Conservation (phyloP, 768 basidiomycete genomes). For the Leccinum uliginosum region DNA sequence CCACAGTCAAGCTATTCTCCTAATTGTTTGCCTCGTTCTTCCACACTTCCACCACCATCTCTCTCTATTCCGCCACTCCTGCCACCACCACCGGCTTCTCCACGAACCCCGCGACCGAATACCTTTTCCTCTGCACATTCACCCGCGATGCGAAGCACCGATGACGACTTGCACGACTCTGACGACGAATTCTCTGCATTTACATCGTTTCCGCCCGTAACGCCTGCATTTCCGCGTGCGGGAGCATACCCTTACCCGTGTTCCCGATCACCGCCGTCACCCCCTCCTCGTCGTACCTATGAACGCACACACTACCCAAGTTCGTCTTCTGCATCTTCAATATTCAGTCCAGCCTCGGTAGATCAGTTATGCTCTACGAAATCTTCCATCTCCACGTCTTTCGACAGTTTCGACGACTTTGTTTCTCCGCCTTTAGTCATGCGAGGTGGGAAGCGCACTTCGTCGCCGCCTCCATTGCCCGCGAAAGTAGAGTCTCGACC, state of each 20-base stretch:
- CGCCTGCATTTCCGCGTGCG: conserved; percentile 4
- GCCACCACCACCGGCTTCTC: conserved; percentile 28
- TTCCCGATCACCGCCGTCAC: conserved; percentile 25
- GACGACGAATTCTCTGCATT: conserved; percentile 54
- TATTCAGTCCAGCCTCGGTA: conserved; percentile 18
- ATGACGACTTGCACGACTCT: conserved; percentile 27
- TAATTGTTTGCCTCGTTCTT: conserved; percentile 15
- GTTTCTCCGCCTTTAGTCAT: conserved; percentile 28
- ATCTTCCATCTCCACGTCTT: conserved; percentile 26
- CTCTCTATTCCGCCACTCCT: conserved; percentile 28
- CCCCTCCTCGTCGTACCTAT: conserved; percentile 26
- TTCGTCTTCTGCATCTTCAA: conserved; percentile 26
- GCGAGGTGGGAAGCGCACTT: conserved; percentile 31
- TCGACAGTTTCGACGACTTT: conserved; percentile 49
- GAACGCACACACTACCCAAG: conserved; percentile 19
- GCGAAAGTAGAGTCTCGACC: conserved; percentile 25
- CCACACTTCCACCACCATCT: conserved; percentile 21
- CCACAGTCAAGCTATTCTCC: conserved; percentile 17
- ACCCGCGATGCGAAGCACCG: conserved; percentile 1
- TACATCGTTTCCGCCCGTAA: conserved; percentile 26
- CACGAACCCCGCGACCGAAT: conserved; percentile 30
- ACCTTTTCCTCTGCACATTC: conserved; percentile 6
- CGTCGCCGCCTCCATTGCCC: conserved; percentile 45
- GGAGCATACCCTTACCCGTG: conserved; percentile 10
- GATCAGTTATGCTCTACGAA: conserved; percentile 17